Evolutionary conservation across 108 stramenopile species (phyloP).

Genomic region (Skeletonema grethae): DNA sequence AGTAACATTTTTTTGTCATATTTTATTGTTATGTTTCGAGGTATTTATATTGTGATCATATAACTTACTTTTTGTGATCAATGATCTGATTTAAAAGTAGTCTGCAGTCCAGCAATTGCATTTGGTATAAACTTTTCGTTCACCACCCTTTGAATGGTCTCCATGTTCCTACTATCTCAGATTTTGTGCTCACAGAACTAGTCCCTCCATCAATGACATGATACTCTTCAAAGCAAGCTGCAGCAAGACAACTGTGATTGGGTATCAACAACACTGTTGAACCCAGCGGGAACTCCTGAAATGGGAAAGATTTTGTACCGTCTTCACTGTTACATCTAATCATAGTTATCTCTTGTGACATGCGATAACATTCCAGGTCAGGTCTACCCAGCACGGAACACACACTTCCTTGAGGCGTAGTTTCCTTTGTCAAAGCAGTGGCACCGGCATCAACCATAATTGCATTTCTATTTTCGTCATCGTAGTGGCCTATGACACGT

Average conservation of each 20-base stretch:
- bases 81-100: neutral
- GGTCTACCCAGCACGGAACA: conserved; percentile 21
- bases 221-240: conserved; percentile 44
- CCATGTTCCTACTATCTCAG: conserved; percentile 26
- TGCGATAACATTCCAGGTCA: conserved; percentile 41
- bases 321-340: conserved; percentile 16
- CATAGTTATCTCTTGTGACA: conserved; percentile 47
- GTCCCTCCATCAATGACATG: conserved; percentile 28
- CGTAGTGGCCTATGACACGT: conserved; percentile 41
- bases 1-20: too few relatives aligned
- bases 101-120: neutral
- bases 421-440: conserved; percentile 47
- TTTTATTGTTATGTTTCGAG: too few relatives aligned
- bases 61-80: neutral
- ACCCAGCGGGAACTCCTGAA: conserved; percentile 42
- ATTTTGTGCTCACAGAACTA: conserved; percentile 1
- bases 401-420: conserved; percentile 38
- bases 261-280: conserved; percentile 25
- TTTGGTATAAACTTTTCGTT: neutral
- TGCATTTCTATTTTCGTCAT: conserved; percentile 36
- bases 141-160: conserved; percentile 29
- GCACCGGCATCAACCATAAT: conserved; percentile 48
- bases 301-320: conserved; percentile 18
- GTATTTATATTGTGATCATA: neutral
- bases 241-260: conserved; percentile 47